These are phyloP conservation scores for Rhodotorula babjevae DNA, from an alignment of 768 basidiomycete species.

Conservation along the genomic window DNA sequence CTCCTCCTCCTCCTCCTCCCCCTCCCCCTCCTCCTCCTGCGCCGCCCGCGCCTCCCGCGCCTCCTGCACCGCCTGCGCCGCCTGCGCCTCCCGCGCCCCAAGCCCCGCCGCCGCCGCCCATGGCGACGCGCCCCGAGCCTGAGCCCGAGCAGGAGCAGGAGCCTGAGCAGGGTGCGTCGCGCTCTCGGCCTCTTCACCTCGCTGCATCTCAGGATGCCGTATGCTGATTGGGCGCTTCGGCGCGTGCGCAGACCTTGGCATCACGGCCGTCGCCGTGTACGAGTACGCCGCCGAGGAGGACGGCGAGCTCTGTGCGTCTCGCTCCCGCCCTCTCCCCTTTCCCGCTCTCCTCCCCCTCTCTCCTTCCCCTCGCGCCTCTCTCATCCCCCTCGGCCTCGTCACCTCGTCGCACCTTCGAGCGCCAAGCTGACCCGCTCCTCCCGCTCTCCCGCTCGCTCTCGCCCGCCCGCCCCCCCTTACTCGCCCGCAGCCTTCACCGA, in stretches of 20 bases:
- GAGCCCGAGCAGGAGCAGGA: constrained; percentile 1
- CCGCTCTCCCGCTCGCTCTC: too few species aligned
- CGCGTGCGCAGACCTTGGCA: constrained; percentile 4
- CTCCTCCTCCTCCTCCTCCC: constrained; percentile 42
- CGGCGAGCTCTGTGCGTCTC: constrained; percentile 64
- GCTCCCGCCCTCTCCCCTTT: too few species aligned
- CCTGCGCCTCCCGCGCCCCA: constrained; percentile 46
- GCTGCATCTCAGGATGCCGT: too few species aligned
- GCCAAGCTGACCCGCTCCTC: background rate
- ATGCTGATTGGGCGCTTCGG: too few species aligned
- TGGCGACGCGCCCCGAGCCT: background rate
- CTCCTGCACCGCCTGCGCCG: constrained; percentile 50
- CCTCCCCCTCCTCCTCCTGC: constrained; percentile 50
- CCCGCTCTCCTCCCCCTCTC: background rate
- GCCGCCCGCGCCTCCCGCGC: constrained; percentile 50
- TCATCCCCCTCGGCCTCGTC: too few species aligned
- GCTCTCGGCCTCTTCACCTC: background rate
- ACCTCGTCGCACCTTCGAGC: too few species aligned
- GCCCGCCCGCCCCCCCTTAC: too few species aligned
- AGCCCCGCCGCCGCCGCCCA: constrained; percentile 5
- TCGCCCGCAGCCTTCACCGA: constrained; percentile 56
- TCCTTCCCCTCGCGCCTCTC: too few species aligned
- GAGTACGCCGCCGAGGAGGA: constrained; percentile 81
- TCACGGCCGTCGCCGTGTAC: constrained; percentile 57
- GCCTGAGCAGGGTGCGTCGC: background rate